phyloP scores from a whole-genome alignment of 2,329 filamentous ascomycete species.

The Trichoderma sp. region DNA sequence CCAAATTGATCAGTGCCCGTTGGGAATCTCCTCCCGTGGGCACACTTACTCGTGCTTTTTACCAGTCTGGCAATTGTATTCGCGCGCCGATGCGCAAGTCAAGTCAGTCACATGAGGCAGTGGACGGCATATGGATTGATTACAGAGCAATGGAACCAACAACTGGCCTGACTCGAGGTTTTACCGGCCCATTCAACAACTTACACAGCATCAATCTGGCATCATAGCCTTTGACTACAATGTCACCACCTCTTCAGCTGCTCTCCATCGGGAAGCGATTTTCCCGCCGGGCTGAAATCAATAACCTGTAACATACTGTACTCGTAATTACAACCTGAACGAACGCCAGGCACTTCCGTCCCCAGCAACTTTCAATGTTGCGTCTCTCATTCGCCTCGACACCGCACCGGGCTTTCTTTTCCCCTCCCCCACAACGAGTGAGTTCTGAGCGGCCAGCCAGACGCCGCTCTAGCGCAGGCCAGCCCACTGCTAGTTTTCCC shows the following conservation, averaged over 20 bases:
- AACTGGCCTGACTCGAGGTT: background rate
- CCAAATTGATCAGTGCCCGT: background rate
- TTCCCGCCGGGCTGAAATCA: background rate
- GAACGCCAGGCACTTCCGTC: background rate
- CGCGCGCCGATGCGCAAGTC: background rate
- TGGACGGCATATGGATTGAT: background rate
- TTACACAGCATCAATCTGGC: background rate
- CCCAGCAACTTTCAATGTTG: too few relatives aligned
- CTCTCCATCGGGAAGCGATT: background rate
- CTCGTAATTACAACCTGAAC: background rate
- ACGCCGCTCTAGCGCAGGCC: constrained; percentile 9
- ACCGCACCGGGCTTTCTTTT: background rate
- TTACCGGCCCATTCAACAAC: background rate
- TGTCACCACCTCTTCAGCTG: background rate
- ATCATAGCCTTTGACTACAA: background rate
- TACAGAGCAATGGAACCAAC: background rate
- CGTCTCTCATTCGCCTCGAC: background rate
- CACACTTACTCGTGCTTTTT: background rate
- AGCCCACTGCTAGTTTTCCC: background rate
- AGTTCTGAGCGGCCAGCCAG: background rate
- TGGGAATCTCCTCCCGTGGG: background rate
- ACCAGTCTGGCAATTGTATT: background rate
- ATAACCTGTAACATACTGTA: background rate
- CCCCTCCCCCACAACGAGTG: constrained; percentile 16
- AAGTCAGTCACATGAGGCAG: background rate